A percentile compares a stretch with the other conserved stretches of the same genome.
These are phyloP conservation scores for Pythium periplocum DNA, from an alignment of 352 stramenopile genomes.

Conservation along the genomic window DNA sequence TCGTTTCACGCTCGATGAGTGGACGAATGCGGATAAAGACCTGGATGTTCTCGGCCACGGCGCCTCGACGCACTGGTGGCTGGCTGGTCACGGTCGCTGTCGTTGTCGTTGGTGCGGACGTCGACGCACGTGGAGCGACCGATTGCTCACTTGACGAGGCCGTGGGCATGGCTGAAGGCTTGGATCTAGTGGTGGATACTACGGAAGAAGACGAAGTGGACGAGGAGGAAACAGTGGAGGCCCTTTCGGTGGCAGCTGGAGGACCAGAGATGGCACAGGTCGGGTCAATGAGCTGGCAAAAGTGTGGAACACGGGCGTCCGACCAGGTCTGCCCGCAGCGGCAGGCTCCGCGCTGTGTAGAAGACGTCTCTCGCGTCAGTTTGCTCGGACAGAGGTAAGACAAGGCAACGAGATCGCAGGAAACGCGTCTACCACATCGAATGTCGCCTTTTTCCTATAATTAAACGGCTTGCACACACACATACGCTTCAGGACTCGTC, in stretches of 20 bases:
- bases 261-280: too few species aligned
- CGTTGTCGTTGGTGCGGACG: too few species aligned
- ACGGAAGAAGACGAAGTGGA: constrained; percentile 2
- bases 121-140: too few species aligned
- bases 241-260: too few species aligned
- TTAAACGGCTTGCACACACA: constrained; percentile 4
- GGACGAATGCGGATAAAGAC: constrained; percentile 82
- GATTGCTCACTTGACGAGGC: not conserved
- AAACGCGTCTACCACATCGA: too few species aligned
- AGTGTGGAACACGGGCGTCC: constrained; percentile 51
- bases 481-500: not conserved
- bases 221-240: not conserved
- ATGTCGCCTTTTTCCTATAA: constrained; percentile 11
- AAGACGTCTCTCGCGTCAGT: too few species aligned
- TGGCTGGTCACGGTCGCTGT: too few species aligned
- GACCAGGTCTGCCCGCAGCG: constrained; percentile 69
- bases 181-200: not conserved
- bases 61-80: constrained; percentile 1
- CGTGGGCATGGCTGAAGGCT: not conserved
- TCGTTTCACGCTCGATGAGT: constrained; percentile 64
- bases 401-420: too few species aligned
- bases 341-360: constrained; percentile 13
- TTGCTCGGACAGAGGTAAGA: too few species aligned
- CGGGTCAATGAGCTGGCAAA: constrained; percentile 51
- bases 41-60: constrained; percentile 70